Conservation (phyloP, 768 basidiomycete genomes). For the Lanmaoa rubissima region DNA sequence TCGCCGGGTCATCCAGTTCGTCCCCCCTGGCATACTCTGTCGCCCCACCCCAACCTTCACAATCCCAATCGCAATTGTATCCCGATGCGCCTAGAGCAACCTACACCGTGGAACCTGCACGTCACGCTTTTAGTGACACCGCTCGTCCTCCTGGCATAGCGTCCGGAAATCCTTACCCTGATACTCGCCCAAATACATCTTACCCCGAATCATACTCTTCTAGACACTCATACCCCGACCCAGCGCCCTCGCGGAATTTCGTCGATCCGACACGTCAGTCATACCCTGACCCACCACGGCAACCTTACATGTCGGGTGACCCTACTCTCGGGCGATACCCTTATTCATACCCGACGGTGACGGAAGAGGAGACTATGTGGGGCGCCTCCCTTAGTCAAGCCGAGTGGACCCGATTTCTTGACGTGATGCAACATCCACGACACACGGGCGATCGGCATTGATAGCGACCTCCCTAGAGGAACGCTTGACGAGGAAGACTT, state of each 20-base stretch:
- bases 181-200: conserved; percentile 20
- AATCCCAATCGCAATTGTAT: conserved; percentile 27
- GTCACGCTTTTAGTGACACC: conserved; percentile 24
- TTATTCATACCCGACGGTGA: conserved; percentile 41
- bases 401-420: conserved; percentile 69
- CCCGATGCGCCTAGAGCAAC: conserved; percentile 21
- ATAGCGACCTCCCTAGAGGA: conserved; percentile 8
- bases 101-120: conserved; percentile 21
- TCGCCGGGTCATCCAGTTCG: conserved; percentile 20
- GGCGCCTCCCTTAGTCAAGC: conserved; percentile 73
- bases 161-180: conserved; percentile 31
- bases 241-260: conserved; percentile 25
- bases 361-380: conserved; percentile 70
- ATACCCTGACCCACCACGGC: conserved; percentile 29
- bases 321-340: conserved; percentile 23
- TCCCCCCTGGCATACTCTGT: conserved; percentile 27
- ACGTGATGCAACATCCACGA: conserved; percentile 55
- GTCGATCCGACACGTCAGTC: conserved; percentile 21
- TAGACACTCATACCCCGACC: conserved; percentile 26
- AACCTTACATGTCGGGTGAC: conserved; percentile 26
- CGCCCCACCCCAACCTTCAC: conserved; percentile 18
- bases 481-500: conserved; percentile 10
- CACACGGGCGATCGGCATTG: conserved; percentile 30
- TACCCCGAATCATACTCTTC: conserved; percentile 27
- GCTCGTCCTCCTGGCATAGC: conserved; percentile 15